Conservation (phyloP, 495 filamentous ascomycete species). For the Penicillium arizonense region DNA sequence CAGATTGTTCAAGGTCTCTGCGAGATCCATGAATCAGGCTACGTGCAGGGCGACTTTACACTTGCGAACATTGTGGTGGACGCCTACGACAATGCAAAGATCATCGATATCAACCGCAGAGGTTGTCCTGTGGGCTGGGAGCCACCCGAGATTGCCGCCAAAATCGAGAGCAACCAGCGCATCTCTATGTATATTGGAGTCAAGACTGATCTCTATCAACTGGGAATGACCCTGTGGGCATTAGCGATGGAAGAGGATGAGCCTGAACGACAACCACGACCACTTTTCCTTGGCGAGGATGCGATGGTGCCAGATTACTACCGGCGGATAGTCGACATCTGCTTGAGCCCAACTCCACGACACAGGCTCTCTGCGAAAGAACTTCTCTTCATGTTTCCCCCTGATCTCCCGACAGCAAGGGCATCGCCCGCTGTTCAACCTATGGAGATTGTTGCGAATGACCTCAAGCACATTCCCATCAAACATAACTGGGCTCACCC, state of each 20-base stretch:
- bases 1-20: conserved; percentile 89
- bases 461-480: conserved; percentile 2
- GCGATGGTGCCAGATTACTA: conserved; percentile 58
- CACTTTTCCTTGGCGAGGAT: conserved; percentile 52
- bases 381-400: conserved; percentile 51
- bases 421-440: background rate
- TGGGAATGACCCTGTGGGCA: conserved; percentile 97
- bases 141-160: conserved; percentile 82
- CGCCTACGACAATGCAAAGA: conserved; percentile 78
- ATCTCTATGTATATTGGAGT: conserved; percentile 99
- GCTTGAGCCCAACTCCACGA: conserved; percentile 55
- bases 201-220: conserved; percentile 92
- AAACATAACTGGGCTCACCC: conserved; percentile 7
- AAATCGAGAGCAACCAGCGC: conserved; percentile 88
- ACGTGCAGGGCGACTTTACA: conserved; percentile 97
- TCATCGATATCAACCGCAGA: conserved; percentile 97
- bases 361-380: conserved; percentile 57
- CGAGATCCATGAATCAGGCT: conserved; percentile 94
- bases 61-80: conserved; percentile 97
- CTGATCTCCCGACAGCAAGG: conserved; percentile 10
- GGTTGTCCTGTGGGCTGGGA: conserved; percentile 98
- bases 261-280: conserved; percentile 77
- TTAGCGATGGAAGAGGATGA: conserved; percentile 85
- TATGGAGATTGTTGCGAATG: background rate
- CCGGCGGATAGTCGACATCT: conserved; percentile 55